These are phyloP conservation scores for Grosmannia serpens DNA, from an alignment of 2,329 filamentous ascomycete genomes.

Conservation along the genomic window DNA sequence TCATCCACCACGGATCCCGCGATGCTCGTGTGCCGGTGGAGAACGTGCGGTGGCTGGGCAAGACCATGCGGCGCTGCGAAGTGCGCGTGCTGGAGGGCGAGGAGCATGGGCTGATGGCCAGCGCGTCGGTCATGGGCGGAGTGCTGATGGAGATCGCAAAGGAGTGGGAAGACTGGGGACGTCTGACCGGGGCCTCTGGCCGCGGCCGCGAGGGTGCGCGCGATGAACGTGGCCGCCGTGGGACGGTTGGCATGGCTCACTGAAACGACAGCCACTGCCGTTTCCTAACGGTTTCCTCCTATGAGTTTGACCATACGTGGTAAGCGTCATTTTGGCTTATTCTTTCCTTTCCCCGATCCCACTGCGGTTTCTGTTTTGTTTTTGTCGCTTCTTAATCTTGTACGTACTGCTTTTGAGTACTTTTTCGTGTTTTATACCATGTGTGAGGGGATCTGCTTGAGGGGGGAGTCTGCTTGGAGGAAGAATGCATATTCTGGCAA, in stretches of 20 bases:
- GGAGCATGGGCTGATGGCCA: conserved; percentile 93
- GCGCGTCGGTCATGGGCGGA: conserved; percentile 80
- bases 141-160: conserved; percentile 90
- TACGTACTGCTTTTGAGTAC: background rate
- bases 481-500: background rate
- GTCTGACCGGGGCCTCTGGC: conserved; percentile 32
- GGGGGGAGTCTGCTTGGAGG: background rate
- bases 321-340: too few species aligned
- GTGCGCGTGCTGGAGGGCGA: conserved; percentile 84
- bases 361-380: background rate
- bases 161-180: conserved; percentile 86
- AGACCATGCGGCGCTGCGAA: conserved; percentile 87
- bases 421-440: background rate
- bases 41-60: conserved; percentile 89
- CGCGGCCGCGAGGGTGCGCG: conserved; percentile 7
- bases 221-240: conserved; percentile 16
- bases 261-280: background rate
- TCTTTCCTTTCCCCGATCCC: background rate
- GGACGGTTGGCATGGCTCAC: conserved; percentile 7
- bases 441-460: background rate
- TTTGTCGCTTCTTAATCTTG: background rate
- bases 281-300: too few species aligned
- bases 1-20: conserved; percentile 87
- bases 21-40: conserved; percentile 89
- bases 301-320: too few species aligned